phyloP scores from a whole-genome alignment of 257 asterid genomes.

The Linderniella brevidens region DNA sequence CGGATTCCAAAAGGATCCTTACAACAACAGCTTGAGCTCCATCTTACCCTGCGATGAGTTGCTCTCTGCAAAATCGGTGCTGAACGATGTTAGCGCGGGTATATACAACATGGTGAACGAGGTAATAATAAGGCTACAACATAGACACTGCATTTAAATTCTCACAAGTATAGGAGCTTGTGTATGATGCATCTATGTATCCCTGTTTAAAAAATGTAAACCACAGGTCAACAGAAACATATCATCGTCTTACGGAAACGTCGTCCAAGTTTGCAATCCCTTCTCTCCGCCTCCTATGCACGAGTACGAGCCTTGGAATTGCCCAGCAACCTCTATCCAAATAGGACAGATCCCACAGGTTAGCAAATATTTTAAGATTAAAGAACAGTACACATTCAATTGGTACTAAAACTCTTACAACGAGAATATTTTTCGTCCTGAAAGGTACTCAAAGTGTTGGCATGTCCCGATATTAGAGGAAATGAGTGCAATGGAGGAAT shows the following conservation, averaged over 20 bases:
- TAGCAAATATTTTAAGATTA: not conserved
- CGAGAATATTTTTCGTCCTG: not conserved
- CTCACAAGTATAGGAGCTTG: not conserved
- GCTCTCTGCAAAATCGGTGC: slow-evolving; percentile 35
- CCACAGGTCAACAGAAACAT: slow-evolving; percentile 60
- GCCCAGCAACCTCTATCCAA: slow-evolving; percentile 28
- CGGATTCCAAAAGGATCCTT: slow-evolving; percentile 52
- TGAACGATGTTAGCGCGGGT: slow-evolving; percentile 37
- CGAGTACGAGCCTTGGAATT: slow-evolving; percentile 34
- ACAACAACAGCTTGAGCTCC: slow-evolving; percentile 73
- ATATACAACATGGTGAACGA: slow-evolving; percentile 35
- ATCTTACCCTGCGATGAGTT: slow-evolving; percentile 69
- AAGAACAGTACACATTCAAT: not conserved
- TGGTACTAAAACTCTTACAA: not conserved
- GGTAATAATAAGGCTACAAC: slow-evolving; percentile 17
- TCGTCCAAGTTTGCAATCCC: slow-evolving; percentile 75
- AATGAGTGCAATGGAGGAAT: slow-evolving; percentile 56
- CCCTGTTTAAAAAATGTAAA: too few relatives aligned
- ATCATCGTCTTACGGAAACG: slow-evolving; percentile 31
- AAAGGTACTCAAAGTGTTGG: slow-evolving; percentile 28
- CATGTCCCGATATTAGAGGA: slow-evolving; percentile 38
- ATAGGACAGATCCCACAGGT: slow-evolving; percentile 60
- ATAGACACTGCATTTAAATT: not conserved
- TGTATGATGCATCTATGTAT: not conserved
- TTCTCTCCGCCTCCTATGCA: slow-evolving; percentile 62